Conservation (phyloP, 2,329 filamentous ascomycete species). For the Alternaria solani region DNA sequence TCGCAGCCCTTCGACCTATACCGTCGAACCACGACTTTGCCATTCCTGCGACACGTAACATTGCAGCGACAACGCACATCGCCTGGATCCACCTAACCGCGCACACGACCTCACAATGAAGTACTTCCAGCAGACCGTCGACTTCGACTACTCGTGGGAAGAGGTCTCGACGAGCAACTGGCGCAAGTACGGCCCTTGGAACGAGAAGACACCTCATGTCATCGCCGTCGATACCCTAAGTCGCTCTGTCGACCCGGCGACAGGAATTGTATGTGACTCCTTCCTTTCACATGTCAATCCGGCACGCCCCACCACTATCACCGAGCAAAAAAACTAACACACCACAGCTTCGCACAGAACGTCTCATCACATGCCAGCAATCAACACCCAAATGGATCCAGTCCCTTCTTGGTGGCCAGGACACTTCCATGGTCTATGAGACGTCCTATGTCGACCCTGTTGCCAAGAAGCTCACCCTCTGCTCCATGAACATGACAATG, state of each 20-base stretch:
- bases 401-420: slow-evolving; percentile 77
- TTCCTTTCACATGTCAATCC: slow-evolving; percentile 22
- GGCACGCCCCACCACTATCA: slow-evolving; percentile 5
- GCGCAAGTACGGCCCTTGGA: slow-evolving; percentile 99
- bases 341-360: slow-evolving; percentile 72
- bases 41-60: slow-evolving; percentile 7
- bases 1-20: slow-evolving; percentile 14
- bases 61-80: slow-evolving; percentile 1
- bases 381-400: slow-evolving; percentile 82
- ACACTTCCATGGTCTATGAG: slow-evolving; percentile 91
- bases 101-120: slow-evolving; percentile 69
- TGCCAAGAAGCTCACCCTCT: slow-evolving; percentile 91
- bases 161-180: slow-evolving; percentile 98
- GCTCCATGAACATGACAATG: slow-evolving; percentile 93
- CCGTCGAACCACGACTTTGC: neutral
- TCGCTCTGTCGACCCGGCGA: slow-evolving; percentile 69
- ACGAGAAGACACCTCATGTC: slow-evolving; percentile 97
- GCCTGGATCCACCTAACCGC: neutral
- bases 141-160: slow-evolving; percentile 98
- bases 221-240: slow-evolving; percentile 92
- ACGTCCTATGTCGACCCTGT: slow-evolving; percentile 90
- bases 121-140: slow-evolving; percentile 89
- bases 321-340: slow-evolving; percentile 19
- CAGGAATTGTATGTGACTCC: slow-evolving; percentile 68
- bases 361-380: slow-evolving; percentile 70